A percentile compares a stretch with the other conserved stretches of the same genome.
phyloP scores from a whole-genome alignment of 148 eudicot species.

The Camellia japonica region DNA sequence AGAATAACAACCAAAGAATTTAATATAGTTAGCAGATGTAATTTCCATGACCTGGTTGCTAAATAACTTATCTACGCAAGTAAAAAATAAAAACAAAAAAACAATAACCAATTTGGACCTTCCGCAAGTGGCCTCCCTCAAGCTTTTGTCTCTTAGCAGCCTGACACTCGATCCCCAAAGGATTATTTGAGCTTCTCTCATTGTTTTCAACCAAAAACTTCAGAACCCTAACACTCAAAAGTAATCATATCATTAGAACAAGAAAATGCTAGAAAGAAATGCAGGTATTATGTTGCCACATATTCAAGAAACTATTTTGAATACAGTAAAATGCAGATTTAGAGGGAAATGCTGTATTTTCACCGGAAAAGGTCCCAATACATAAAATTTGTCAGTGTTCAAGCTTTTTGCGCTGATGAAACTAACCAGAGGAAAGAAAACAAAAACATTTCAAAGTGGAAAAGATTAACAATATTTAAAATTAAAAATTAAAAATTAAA shows the following conservation, averaged over 20 bases:
- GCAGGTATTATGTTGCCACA: neutral
- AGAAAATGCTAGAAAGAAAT: neutral
- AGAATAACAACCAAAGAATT: slow-evolving; percentile 4
- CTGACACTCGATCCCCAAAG: slow-evolving; percentile 60
- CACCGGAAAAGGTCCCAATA: neutral
- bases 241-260: neutral
- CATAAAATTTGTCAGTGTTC: neutral
- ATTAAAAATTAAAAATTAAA: neutral
- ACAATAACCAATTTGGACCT: slow-evolving; percentile 32
- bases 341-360: neutral
- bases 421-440: neutral
- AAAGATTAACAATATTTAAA: neutral
- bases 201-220: slow-evolving; percentile 27
- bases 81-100: neutral
- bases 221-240: slow-evolving; percentile 30
- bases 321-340: neutral
- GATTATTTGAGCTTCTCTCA: slow-evolving; percentile 26
- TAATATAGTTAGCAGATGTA: neutral
- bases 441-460: neutral
- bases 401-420: neutral
- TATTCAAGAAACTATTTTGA: neutral
- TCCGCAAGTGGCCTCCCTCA: slow-evolving; percentile 58
- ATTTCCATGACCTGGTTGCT: neutral
- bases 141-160: slow-evolving; percentile 97
- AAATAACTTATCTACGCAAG: neutral